These are phyloP conservation scores for Groenewaldozyma tartarivorans DNA, from an alignment of 805 yeast genomes.

Conservation along the genomic window DNA sequence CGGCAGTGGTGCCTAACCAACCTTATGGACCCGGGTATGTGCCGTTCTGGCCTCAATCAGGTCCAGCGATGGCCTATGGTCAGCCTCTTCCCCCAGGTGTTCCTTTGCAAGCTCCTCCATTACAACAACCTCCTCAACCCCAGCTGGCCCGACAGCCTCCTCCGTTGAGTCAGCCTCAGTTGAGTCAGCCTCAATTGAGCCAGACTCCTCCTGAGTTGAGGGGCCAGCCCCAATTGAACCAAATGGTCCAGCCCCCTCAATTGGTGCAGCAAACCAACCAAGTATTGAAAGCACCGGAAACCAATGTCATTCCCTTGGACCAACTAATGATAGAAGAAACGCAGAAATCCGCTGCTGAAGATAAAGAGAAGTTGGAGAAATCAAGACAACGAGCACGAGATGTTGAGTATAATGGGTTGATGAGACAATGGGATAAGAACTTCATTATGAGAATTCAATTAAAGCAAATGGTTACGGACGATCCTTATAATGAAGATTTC, in stretches of 20 bases:
- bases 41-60: slow-evolving; percentile 3
- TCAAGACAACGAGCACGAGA: slow-evolving; percentile 30
- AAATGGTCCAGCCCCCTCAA: slow-evolving; percentile 22
- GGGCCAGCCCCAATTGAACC: too few species aligned
- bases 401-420: slow-evolving; percentile 77
- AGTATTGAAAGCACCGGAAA: slow-evolving; percentile 3
- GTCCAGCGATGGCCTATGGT: slow-evolving; percentile 9
- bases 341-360: background rate
- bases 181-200: slow-evolving; percentile 13
- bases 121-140: slow-evolving; percentile 6
- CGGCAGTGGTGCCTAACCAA: slow-evolving; percentile 2
- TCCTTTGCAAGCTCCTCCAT: slow-evolving; percentile 6
- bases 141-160: slow-evolving; percentile 6
- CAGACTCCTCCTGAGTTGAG: too few species aligned
- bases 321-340: slow-evolving; percentile 17
- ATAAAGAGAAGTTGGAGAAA: slow-evolving; percentile 7
- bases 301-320: slow-evolving; percentile 11
- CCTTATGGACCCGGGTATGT: slow-evolving; percentile 8
- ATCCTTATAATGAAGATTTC: slow-evolving; percentile 94
- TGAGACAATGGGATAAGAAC: slow-evolving; percentile 96
- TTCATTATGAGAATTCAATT: slow-evolving; percentile 89
- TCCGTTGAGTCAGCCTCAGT: slow-evolving; percentile 4
- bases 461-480: slow-evolving; percentile 92
- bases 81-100: slow-evolving; percentile 4
- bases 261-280: slow-evolving; percentile 19